Base-by-base conservation (phyloP, 2,329 filamentous ascomycete genomes). In the Penicillium sp. region DNA sequence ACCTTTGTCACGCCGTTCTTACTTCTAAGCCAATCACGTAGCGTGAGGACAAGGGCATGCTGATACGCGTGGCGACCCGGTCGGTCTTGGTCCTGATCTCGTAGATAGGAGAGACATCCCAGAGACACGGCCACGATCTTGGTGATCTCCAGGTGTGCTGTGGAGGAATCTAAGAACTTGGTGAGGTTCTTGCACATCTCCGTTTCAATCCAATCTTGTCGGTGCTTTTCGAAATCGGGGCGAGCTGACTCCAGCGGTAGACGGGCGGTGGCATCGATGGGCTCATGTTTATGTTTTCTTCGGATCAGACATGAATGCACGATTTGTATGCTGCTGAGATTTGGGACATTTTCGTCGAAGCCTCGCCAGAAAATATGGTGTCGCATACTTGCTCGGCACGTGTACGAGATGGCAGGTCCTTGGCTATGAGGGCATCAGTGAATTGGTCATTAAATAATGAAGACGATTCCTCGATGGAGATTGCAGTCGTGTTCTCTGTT, bases 41-140 rank as follows among this genome's bases (percentile, higher is more conserved):
- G 33, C 8, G 50, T 58, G 7, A 59, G 26, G 8, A 63, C 31
- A 7, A 65, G 29, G 7, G 52, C 59, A 51, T 65, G 61, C 37
- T 63, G 59, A 26, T 54, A 52, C 4, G 37, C 42, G 4, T 39
- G 61, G 2, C 67, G 60, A 7, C 50, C 53, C 6, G 49, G 11
- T 9, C 21, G 4, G 21, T 25, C 47, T 16, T 25, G 31, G 3
- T 16, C 27, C 27, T 33, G 55, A 31, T 53, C 33, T 4, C 52
- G 19, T 11, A 54, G n/a, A 10, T 31, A 37, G 1, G 54, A 62
- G 6, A 70, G 35, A 2, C 58, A 57, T 2, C 65, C 68, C 19
- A 71, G 60, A 0, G 63, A 65, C 16, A 71, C 59, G 7, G 61
- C 65, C 7, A 72, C 59, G 8, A 72, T 62, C 31, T 69, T 71